Base-by-base conservation (phyloP, 176 grass and related monocot genomes). In the Otatea glauca region DNA sequence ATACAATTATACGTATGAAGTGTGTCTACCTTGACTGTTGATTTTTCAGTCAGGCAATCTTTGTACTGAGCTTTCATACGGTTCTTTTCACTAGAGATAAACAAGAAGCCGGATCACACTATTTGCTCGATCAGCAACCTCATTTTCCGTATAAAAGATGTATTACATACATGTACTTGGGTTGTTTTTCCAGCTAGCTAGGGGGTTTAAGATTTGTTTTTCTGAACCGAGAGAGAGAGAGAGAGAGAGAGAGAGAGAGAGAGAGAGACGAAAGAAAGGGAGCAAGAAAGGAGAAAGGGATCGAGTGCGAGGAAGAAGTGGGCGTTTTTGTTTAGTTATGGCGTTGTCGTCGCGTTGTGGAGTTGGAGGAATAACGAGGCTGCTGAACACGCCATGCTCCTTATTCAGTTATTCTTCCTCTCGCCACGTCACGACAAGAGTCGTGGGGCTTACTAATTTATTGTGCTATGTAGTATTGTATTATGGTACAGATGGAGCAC, bases 281-380 rank as follows among this genome's bases (percentile, higher is more conserved):
- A 1, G 38, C 37, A 24, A 11, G 49, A 75, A 76, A 34, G 20
- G 58, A 48, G 14, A 25, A 38, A 9, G 7, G 13, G 48, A 9
- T 23, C 43, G 11, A 32, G 32, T 16, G 49, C 10, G 0, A 13
- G 24, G 12, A 66, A 68, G 73, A n/a, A 16, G 60, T 32, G 74
- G 58, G 72, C 23, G 74, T 61, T 68, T 84, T 89, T 89, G 87
- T 89, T 80, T 80, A 68, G 87, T 80, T 89, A 69, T 18, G 87
- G 68, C 21, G 68, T 54, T 37, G 18, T 47, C 60, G 87, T 89
- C 87, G 81, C 7, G 49, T 80, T 60, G 75, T 76, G 68, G 15
- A 0, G 70, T 13, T 32, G 61, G 32, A 62, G 41, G 87, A 75
- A 88, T 84, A 78, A 84, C 74, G 27, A 29, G 55, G 35, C 59